Conservation (phyloP, 2,329 filamentous ascomycete species). For the Colletotrichum theobromicola region DNA sequence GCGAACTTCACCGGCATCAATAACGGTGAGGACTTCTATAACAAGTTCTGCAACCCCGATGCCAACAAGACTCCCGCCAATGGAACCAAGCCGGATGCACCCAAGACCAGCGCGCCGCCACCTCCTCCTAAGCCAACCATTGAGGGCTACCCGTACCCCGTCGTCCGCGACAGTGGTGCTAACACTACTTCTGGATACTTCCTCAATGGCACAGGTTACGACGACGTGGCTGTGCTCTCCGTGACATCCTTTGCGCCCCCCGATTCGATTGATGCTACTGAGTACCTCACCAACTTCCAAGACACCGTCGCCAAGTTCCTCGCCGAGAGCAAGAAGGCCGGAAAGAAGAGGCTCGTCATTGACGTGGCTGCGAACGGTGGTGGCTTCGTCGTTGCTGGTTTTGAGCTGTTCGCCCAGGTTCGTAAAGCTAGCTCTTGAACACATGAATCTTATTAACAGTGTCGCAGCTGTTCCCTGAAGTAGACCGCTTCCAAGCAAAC, state of each 20-base stretch:
- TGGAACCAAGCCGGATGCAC: neutral
- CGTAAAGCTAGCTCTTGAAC: slow-evolving; percentile 49
- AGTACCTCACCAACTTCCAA: slow-evolving; percentile 34
- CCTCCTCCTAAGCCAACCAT: slow-evolving; percentile 18
- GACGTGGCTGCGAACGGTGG: slow-evolving; percentile 65
- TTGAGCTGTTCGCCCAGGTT: slow-evolving; percentile 63
- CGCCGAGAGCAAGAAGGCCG: slow-evolving; percentile 40
- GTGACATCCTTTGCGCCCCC: slow-evolving; percentile 30
- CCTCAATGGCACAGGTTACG: slow-evolving; percentile 36
- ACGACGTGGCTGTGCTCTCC: slow-evolving; percentile 37
- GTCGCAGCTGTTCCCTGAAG: slow-evolving; percentile 52
- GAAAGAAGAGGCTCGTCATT: slow-evolving; percentile 65
- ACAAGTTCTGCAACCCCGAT: slow-evolving; percentile 35
- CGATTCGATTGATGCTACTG: slow-evolving; percentile 16
- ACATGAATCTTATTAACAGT: neutral
- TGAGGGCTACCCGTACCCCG: slow-evolving; percentile 33
- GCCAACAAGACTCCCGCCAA: neutral
- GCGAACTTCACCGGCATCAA: slow-evolving; percentile 34
- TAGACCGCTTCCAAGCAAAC: slow-evolving; percentile 52
- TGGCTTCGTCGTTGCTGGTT: slow-evolving; percentile 63
- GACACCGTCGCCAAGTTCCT: slow-evolving; percentile 33
- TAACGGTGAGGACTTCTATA: slow-evolving; percentile 40
- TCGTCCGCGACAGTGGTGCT: slow-evolving; percentile 31
- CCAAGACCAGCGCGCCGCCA: neutral
- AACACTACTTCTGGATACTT: slow-evolving; percentile 37